Percentiles rank a stretch among this genome's conserved stretches.
Evolutionary conservation across 495 filamentous ascomycete genomes (phyloP).

Genomic region (Margaritispora aquatica): DNA sequence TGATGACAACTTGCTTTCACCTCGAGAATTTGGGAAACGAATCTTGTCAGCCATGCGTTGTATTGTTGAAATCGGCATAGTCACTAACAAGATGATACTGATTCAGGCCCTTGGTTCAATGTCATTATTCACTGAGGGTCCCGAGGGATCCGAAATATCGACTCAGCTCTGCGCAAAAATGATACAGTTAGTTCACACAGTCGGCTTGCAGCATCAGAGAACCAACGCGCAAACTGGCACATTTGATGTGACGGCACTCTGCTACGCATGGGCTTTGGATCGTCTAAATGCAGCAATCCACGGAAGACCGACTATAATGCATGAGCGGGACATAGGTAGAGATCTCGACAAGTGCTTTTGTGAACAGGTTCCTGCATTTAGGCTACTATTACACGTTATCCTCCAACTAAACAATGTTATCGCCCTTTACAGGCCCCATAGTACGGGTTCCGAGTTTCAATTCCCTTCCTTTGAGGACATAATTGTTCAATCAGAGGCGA

Average conservation of each 20-base stretch:
- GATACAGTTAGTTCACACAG: constrained; percentile 57
- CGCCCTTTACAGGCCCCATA: constrained; percentile 57
- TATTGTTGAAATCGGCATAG: constrained; percentile 27
- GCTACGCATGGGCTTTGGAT: constrained; percentile 63
- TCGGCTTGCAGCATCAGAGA: constrained; percentile 52
- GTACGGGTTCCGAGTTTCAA: constrained; percentile 33
- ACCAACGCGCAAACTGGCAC: constrained; percentile 21
- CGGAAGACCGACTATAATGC: constrained; percentile 57
- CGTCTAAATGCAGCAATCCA: constrained; percentile 56
- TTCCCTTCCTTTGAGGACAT: constrained; percentile 65
- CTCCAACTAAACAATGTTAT: constrained; percentile 58
- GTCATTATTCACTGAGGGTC: constrained; percentile 23
- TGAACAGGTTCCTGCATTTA: constrained; percentile 38
- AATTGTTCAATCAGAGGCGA: constrained; percentile 40
- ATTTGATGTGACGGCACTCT: constrained; percentile 42
- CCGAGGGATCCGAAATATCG: constrained; percentile 23
- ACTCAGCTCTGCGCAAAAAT: constrained; percentile 19
- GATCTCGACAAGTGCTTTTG: constrained; percentile 46
- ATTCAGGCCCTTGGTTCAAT: constrained; percentile 27
- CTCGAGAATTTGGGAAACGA: constrained; percentile 25
- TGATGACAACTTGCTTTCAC: constrained; percentile 18
- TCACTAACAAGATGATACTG: constrained; percentile 23
- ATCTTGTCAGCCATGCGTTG: constrained; percentile 24
- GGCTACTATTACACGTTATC: constrained; percentile 39
- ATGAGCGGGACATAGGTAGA: constrained; percentile 56